A percentile compares a stretch with the other conserved stretches of the same genome.
Conservation (phyloP, 441 rosid genomes). For the Eruca vesicaria region DNA sequence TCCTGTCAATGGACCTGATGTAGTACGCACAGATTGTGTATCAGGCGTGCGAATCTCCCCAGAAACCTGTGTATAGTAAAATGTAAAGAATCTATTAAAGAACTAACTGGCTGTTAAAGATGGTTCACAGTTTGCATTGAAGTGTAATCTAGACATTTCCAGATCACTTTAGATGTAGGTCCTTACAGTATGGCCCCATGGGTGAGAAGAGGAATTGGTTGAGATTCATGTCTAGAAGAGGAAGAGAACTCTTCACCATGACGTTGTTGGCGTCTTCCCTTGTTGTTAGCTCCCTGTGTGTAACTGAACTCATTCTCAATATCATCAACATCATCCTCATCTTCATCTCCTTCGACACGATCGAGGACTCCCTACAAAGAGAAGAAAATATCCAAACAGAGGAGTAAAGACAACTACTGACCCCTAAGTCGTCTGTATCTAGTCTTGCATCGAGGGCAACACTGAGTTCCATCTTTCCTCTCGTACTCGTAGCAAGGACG, state of each 20-base stretch:
- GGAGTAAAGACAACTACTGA: no score
- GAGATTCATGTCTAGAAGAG: conserved; percentile 90
- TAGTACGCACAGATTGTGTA: conserved; percentile 87
- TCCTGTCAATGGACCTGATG: conserved; percentile 91
- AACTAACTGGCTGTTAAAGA: neutral
- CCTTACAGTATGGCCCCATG: conserved; percentile 74
- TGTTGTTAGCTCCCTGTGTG: conserved; percentile 55
- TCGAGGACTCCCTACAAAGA: conserved; percentile 71
- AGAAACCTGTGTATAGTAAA: conserved; percentile 60
- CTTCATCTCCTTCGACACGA: conserved; percentile 94
- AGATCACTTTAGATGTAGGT: conserved; percentile 29
- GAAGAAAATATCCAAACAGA: neutral
- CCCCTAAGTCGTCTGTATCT: conserved; percentile 90
- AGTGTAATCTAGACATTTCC: neutral
- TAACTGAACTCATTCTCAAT: conserved; percentile 86
- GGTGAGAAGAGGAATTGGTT: conserved; percentile 90
- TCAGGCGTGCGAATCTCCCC: conserved; percentile 92
- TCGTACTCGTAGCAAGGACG: conserved; percentile 96
- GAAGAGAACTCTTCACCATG: conserved; percentile 87
- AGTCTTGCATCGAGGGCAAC: conserved; percentile 96
- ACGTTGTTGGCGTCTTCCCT: conserved; percentile 67
- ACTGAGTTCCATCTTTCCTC: conserved; percentile 91
- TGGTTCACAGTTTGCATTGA: neutral
- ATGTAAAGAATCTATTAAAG: conserved; percentile 4
- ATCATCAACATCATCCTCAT: conserved; percentile 95